These are phyloP conservation scores for Tripidium arundinaceum DNA, from an alignment of 202 grass and related monocot genomes.

Conservation along the genomic window DNA sequence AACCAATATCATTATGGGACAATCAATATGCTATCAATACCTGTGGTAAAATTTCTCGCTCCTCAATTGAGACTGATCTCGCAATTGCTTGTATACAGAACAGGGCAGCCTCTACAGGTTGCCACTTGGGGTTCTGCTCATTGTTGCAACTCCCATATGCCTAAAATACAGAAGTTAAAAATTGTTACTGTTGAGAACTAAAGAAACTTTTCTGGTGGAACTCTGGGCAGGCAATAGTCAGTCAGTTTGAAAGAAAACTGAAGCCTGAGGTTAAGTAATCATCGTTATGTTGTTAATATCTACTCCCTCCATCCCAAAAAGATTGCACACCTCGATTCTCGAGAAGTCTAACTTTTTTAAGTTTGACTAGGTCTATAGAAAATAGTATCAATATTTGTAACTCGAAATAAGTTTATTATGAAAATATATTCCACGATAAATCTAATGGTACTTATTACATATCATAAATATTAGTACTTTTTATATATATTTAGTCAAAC, in stretches of 20 bases:
- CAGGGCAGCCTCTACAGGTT: slow-evolving; percentile 85
- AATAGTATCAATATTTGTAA: too few species aligned
- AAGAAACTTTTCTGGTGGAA: neutral
- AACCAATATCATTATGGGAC: neutral
- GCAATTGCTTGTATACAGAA: slow-evolving; percentile 96
- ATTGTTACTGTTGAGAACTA: slow-evolving; percentile 1
- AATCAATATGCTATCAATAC: slow-evolving; percentile 38
- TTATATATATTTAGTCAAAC: too few species aligned
- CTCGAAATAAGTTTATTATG: too few species aligned
- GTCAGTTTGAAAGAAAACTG: slow-evolving; percentile 10
- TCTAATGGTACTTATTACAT: too few species aligned
- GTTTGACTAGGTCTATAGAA: too few species aligned
- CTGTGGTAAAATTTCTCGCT: slow-evolving; percentile 84
- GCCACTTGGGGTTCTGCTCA: slow-evolving; percentile 69
- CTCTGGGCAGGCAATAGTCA: neutral
- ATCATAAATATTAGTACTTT: too few species aligned
- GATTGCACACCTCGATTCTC: neutral
- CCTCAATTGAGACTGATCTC: slow-evolving; percentile 72
- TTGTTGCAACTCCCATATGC: slow-evolving; percentile 52
- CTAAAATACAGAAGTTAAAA: slow-evolving; percentile 45
- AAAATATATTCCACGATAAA: too few species aligned
- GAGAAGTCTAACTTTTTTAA: too few species aligned
- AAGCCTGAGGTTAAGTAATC: slow-evolving; percentile 15
- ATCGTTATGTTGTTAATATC: neutral
- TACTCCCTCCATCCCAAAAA: neutral